Percentiles rank a stretch among this genome's conserved stretches.
Evolutionary conservation across 768 basidiomycete species (phyloP).

Genomic region (Calocybe cyanea): DNA sequence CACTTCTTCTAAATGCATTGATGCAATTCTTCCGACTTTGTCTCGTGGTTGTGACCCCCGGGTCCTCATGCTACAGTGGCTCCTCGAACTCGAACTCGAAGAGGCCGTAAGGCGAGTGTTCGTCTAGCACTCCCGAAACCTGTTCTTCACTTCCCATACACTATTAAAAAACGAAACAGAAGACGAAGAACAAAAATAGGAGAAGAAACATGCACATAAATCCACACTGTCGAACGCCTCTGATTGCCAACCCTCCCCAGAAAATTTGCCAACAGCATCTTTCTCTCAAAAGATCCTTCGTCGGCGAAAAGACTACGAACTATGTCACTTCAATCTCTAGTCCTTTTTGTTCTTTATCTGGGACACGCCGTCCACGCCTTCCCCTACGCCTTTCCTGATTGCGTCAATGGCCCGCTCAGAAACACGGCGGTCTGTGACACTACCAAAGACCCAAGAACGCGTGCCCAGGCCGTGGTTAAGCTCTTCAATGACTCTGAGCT

Average conservation of each 20-base stretch:
- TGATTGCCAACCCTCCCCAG: too few relatives aligned
- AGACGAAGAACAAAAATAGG: too few relatives aligned
- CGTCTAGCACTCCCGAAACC: background rate
- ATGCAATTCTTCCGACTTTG: background rate
- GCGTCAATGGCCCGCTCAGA: constrained; percentile 40
- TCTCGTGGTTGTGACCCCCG: background rate
- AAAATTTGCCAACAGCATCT: too few relatives aligned
- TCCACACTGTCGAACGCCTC: too few relatives aligned
- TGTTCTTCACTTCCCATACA: background rate
- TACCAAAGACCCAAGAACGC: constrained; percentile 36
- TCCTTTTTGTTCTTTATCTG: constrained; percentile 9
- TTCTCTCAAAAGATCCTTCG: too few relatives aligned
- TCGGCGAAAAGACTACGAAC: background rate
- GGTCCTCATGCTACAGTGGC: constrained; percentile 1
- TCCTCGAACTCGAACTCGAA: background rate
- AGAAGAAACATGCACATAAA: too few relatives aligned
- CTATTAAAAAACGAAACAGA: background rate
- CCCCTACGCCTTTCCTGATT: constrained; percentile 44
- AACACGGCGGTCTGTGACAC: constrained; percentile 46
- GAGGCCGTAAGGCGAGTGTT: background rate
- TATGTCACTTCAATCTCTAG: constrained; percentile 3
- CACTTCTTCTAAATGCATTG: background rate
- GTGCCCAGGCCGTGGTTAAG: constrained; percentile 46
- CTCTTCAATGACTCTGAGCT: constrained; percentile 50
- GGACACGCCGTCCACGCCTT: constrained; percentile 8